phyloP scores from a whole-genome alignment of 495 filamentous ascomycete genomes.

The Penicillium subrubescens region DNA sequence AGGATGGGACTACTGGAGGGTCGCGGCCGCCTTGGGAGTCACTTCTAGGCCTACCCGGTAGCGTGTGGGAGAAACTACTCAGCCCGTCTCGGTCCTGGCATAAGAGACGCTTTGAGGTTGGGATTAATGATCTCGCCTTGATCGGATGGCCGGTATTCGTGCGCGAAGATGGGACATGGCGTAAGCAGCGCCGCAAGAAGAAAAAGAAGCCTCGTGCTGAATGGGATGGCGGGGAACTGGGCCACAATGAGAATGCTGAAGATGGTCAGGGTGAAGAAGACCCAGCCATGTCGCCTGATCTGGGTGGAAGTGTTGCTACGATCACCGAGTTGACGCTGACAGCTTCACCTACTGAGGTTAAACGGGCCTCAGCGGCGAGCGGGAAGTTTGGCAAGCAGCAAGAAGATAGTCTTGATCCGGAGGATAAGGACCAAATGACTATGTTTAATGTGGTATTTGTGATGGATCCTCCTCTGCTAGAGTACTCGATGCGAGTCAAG shows the following conservation, averaged over 20 bases:
- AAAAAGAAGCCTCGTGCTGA: constrained; percentile 46
- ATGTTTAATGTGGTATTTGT: constrained; percentile 99
- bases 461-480: constrained; percentile 73
- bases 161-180: constrained; percentile 83
- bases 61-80: constrained; percentile 80
- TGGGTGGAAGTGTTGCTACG: constrained; percentile 27
- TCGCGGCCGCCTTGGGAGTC: constrained; percentile 72
- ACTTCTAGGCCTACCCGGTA: constrained; percentile 72
- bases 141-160: constrained; percentile 88
- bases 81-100: constrained; percentile 80
- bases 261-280: constrained; percentile 37
- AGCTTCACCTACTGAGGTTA: constrained; percentile 36
- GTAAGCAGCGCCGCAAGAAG: constrained; percentile 69
- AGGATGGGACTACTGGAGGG: constrained; percentile 51
- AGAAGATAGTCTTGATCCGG: constrained; percentile 49
- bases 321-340: constrained; percentile 34
- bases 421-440: constrained; percentile 69
- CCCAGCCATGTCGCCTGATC: constrained; percentile 34
- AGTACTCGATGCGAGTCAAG: constrained; percentile 71
- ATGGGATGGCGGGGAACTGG: constrained; percentile 45
- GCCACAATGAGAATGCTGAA: constrained; percentile 46
- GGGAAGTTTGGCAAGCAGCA: constrained; percentile 34
- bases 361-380: constrained; percentile 42
- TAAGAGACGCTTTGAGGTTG: constrained; percentile 84
- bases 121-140: constrained; percentile 80